Evolutionary conservation across 2,329 filamentous ascomycete genomes (phyloP).

Genomic region (Talaromyces piceae): DNA sequence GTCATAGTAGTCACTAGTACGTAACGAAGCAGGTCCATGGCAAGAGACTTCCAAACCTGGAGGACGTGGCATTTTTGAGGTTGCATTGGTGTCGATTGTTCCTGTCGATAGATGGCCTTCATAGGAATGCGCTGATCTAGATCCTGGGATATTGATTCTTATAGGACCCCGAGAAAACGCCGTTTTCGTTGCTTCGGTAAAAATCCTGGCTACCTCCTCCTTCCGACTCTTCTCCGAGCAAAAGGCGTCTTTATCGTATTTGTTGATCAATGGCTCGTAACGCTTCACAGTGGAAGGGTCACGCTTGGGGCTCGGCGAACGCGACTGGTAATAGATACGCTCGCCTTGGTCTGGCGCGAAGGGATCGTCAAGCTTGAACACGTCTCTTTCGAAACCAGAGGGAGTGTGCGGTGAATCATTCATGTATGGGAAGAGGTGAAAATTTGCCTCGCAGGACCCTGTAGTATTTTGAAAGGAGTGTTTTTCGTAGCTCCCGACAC

Average conservation of each 20-base stretch:
- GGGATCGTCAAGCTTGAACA: neutral
- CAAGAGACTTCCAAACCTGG: constrained; percentile 1
- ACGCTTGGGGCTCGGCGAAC: constrained; percentile 4
- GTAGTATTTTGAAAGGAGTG: neutral
- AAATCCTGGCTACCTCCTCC: constrained; percentile 2
- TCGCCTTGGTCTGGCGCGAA: neutral
- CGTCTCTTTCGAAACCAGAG: neutral
- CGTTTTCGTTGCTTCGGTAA: neutral
- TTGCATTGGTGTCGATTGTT: neutral
- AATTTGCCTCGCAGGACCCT: neutral
- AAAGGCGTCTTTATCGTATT: constrained; percentile 7
- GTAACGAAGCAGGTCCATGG: neutral
- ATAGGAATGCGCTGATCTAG: neutral
- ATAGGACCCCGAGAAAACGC: neutral
- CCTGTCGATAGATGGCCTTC: neutral
- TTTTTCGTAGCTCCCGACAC: neutral
- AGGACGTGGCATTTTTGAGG: neutral
- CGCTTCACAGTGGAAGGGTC: neutral
- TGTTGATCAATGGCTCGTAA: constrained; percentile 8
- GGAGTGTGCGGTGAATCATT: neutral
- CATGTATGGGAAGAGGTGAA: neutral
- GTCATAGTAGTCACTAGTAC: constrained; percentile 3
- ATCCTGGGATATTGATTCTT: constrained; percentile 1
- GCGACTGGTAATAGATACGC: neutral
- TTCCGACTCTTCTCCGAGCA: neutral